Conservation (phyloP, 2,329 filamentous ascomycete genomes). For the Trichoderma lentiforme region DNA sequence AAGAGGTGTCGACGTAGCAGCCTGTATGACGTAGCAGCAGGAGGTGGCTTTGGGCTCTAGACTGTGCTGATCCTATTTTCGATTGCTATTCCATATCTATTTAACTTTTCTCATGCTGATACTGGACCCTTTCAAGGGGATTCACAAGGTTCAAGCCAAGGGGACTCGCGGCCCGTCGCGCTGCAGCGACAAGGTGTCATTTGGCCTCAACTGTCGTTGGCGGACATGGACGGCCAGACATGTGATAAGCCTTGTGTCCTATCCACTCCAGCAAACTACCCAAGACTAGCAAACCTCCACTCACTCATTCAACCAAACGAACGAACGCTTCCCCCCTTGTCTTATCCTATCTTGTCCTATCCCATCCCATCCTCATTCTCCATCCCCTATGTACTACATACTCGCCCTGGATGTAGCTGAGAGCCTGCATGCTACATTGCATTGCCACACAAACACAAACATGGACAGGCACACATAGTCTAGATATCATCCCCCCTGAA, state of each 20-base stretch:
- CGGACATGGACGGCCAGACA: background rate
- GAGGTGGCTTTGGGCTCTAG: background rate
- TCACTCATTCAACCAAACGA: background rate
- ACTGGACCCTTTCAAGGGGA: background rate
- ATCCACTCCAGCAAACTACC: background rate
- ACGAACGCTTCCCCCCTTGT: background rate
- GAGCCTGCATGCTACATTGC: background rate
- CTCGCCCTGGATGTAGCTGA: background rate
- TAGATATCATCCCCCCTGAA: background rate
- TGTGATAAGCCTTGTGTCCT: background rate
- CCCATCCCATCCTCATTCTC: background rate
- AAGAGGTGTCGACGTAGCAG: background rate
- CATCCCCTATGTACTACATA: background rate
- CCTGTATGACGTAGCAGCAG: background rate
- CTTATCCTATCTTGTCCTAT: background rate
- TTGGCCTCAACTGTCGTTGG: background rate
- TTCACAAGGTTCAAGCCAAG: background rate
- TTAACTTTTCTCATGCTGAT: background rate
- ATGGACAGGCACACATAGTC: background rate
- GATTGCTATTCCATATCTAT: background rate
- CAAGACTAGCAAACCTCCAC: background rate
- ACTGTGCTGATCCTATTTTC: background rate
- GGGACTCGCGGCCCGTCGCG: conserved; percentile 9
- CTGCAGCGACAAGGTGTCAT: background rate
- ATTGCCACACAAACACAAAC: background rate